phyloP scores from a whole-genome alignment of 192 early-diverging fungal species.

The Podila epicladia region DNA sequence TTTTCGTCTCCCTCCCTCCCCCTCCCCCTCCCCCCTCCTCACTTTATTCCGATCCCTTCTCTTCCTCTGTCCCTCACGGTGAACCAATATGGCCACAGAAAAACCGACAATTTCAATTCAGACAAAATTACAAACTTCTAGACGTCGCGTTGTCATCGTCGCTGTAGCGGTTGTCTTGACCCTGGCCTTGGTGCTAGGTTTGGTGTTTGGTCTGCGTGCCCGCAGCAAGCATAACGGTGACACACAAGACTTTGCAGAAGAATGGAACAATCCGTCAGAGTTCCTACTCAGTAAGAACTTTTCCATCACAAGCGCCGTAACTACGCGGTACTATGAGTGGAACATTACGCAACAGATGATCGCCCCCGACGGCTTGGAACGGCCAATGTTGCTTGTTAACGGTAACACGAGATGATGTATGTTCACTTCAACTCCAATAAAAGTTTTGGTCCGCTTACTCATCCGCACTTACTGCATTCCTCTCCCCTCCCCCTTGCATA shows the following conservation, averaged over 20 bases:
- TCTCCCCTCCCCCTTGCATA: too few species aligned
- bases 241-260: neutral
- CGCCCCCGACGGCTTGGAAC: constrained; percentile 69
- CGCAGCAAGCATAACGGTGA: neutral
- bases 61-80: constrained; percentile 5
- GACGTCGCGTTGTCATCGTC: constrained; percentile 7
- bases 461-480: neutral
- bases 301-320: constrained; percentile 16
- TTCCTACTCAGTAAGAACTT: constrained; percentile 38
- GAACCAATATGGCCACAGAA: constrained; percentile 90
- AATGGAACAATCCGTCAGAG: constrained; percentile 33
- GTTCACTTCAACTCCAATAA: neutral
- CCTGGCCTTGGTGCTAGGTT: constrained; percentile 19
- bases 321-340: constrained; percentile 33
- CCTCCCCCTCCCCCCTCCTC: neutral
- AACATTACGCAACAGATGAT: constrained; percentile 29
- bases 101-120: constrained; percentile 51
- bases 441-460: neutral
- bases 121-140: neutral
- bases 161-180: constrained; percentile 3
- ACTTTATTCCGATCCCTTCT: neutral
- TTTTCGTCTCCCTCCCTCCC: constrained; percentile 16
- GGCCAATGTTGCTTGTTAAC: constrained; percentile 71
- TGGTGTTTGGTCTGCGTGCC: constrained; percentile 4
- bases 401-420: constrained; percentile 21